A percentile compares a stretch with the other conserved stretches of the same genome.
phyloP scores from a whole-genome alignment of 129 eudicot species.

The Calendula officinalis region DNA sequence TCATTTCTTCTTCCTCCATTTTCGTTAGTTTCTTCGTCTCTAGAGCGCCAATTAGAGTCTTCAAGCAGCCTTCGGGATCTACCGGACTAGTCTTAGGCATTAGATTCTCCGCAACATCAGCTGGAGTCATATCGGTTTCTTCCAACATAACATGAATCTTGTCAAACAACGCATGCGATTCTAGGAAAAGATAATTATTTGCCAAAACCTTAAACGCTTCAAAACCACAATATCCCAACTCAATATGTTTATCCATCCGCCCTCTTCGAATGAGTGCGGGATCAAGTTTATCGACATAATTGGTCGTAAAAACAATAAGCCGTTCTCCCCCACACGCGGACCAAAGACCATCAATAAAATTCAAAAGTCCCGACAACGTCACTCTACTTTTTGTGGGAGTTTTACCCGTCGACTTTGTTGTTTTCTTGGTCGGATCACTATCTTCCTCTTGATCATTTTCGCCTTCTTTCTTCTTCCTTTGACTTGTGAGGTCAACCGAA shows the following conservation, averaged over 20 bases:
- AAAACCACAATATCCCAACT: conserved; percentile 33
- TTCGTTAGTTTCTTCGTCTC: conserved; percentile 15
- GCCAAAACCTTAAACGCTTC: conserved; percentile 42
- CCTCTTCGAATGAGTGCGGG: conserved; percentile 39
- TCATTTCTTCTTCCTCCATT: neutral
- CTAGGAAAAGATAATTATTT: conserved; percentile 32
- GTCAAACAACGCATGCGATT: conserved; percentile 31
- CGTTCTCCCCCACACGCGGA: conserved; percentile 39
- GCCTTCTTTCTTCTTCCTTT: conserved; percentile 29
- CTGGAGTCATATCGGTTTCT: conserved; percentile 35
- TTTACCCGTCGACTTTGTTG: neutral
- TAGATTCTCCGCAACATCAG: conserved; percentile 38
- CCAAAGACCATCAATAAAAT: conserved; percentile 41
- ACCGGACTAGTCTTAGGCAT: conserved; percentile 27
- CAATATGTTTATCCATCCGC: conserved; percentile 41
- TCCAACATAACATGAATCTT: conserved; percentile 30
- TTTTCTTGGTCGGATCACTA: conserved; percentile 12
- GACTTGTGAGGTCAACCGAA: conserved; percentile 35
- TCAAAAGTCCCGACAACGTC: conserved; percentile 36
- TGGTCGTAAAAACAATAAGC: conserved; percentile 34
- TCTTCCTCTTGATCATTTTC: conserved; percentile 28
- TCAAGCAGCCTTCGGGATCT: conserved; percentile 29
- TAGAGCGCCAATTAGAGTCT: conserved; percentile 27
- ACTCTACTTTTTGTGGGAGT: conserved; percentile 22
- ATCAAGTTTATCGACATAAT: conserved; percentile 36